Evolutionary conservation across 106 monocot species (phyloP), one percentile per base, ranked within the genome.

Genomic region (Vanilla planifolia): DNA sequence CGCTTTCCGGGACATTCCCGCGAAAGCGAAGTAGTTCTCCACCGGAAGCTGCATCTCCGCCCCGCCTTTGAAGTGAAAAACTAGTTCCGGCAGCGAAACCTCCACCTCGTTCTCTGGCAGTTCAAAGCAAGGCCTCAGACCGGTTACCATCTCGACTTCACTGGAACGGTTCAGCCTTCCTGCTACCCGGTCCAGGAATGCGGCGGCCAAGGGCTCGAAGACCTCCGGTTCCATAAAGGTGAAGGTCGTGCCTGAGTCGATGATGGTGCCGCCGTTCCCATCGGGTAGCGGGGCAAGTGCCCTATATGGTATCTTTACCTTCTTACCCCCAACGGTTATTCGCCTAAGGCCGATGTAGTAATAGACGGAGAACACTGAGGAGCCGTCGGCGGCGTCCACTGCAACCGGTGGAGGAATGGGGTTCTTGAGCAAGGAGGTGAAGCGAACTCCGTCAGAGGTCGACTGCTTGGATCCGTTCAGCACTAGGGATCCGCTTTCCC

Each of bases 221-320:
- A 73, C 60, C 57, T 59, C 26, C 6, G 63, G 52, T 36, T 80
- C 77, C 71, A 89, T 65, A 78, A 77, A 95, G 7, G 89, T 83
- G 75, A 95, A 95, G 3, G 89, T 95, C 20, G 89, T 83, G 27
- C 86, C 86, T 19, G 89, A 89, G 43, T 95, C 89, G 2, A 95
- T 59, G 60, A 95, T 95, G 9, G 75, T 67, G 26, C 94, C 89
- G 42, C 94, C 89, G 33, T 73, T 43, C 15, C 83, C 94, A 43
- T 48, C 59, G 1, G 48, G 0, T 0, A 61, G 57, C 11, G 80
- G 61, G 15, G 28, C 41, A 3, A 93, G 59, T 2, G 71, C 41
- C 21, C 20, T 44, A 17, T 21, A 4, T 0, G 76, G 82, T 0
- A 93, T 41, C 56, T 68, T 73, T 40, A 89, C 85, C 59, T 71